Evolutionary conservation across 306 rosid genomes (phyloP).

Genomic region (Leucaena leucocephala): DNA sequence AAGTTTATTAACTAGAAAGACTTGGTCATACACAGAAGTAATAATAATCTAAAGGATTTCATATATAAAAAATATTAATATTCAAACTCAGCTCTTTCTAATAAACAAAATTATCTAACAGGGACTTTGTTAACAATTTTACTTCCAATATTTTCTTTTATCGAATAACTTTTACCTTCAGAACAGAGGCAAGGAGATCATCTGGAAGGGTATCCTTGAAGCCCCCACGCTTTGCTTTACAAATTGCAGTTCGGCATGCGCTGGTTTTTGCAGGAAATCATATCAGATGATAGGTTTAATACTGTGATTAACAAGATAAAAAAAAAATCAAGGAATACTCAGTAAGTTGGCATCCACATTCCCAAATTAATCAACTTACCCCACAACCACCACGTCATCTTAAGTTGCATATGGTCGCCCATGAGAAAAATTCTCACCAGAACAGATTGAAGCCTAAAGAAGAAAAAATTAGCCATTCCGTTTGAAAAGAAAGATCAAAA

Average conservation of each 20-base stretch:
- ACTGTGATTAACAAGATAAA: conserved; percentile 4
- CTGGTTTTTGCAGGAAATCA: conserved; percentile 42
- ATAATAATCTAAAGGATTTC: too few species aligned
- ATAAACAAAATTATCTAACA: too few species aligned
- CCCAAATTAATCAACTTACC: conserved; percentile 52
- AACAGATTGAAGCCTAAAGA: conserved; percentile 65
- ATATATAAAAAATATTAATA: too few species aligned
- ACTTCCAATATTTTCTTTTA: neutral
- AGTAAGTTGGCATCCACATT: conserved; percentile 2
- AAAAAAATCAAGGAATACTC: neutral
- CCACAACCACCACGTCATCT: conserved; percentile 87
- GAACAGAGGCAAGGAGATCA: conserved; percentile 82
- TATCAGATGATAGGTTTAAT: neutral
- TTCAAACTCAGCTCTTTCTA: too few species aligned
- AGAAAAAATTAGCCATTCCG: neutral
- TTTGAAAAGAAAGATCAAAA: conserved; percentile 5
- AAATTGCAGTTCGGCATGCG: conserved; percentile 89
- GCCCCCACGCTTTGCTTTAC: conserved; percentile 83
- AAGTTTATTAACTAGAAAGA: too few species aligned
- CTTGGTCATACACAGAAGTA: too few species aligned
- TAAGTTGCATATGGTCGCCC: conserved; percentile 51
- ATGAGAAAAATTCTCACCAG: conserved; percentile 54
- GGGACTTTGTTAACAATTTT: neutral
- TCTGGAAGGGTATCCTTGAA: conserved; percentile 90
- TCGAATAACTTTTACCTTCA: conserved; percentile 54